A percentile compares a stretch with the other conserved stretches of the same genome.
These are phyloP conservation scores for Cyclostephanos invisitatus DNA, from an alignment of 108 stramenopile genomes.

Conservation along the genomic window DNA sequence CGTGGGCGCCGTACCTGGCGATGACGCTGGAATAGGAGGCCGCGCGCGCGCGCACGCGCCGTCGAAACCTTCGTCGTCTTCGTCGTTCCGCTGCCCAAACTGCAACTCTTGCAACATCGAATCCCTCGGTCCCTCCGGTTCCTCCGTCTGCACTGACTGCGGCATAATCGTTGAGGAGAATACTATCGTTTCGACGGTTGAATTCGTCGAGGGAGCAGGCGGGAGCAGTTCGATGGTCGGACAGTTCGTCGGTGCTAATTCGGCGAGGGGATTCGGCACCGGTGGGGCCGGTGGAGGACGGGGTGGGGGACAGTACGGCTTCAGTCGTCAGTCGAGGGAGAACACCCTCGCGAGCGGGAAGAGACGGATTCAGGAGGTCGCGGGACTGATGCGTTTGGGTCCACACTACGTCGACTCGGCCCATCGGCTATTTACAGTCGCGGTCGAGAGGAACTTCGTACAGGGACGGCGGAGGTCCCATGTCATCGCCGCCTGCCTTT, in stretches of 20 bases:
- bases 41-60: background rate
- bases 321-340: constrained; percentile 87
- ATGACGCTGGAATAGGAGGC: background rate
- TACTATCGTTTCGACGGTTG: constrained; percentile 86
- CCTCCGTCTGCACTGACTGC: constrained; percentile 85
- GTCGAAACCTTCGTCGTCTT: background rate
- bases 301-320: constrained; percentile 82
- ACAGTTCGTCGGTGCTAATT: constrained; percentile 83
- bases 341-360: constrained; percentile 89
- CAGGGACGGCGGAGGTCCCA: constrained; percentile 89
- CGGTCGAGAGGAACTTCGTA: constrained; percentile 95
- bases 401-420: constrained; percentile 90
- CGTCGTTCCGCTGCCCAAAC: constrained; percentile 68
- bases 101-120: constrained; percentile 87
- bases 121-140: constrained; percentile 74
- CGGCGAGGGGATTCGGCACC: constrained; percentile 45
- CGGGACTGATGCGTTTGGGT: constrained; percentile 76
- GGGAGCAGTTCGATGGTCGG: constrained; percentile 83
- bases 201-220: constrained; percentile 93
- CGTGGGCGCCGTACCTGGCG: constrained; percentile 3
- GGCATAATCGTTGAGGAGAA: constrained; percentile 95
- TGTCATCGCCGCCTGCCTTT: constrained; percentile 97
- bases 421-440: constrained; percentile 88
- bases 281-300: constrained; percentile 26
- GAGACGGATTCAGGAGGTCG: constrained; percentile 85